Conservation (phyloP, 306 rosid species). For the Trichosanthes cucumerina region DNA sequence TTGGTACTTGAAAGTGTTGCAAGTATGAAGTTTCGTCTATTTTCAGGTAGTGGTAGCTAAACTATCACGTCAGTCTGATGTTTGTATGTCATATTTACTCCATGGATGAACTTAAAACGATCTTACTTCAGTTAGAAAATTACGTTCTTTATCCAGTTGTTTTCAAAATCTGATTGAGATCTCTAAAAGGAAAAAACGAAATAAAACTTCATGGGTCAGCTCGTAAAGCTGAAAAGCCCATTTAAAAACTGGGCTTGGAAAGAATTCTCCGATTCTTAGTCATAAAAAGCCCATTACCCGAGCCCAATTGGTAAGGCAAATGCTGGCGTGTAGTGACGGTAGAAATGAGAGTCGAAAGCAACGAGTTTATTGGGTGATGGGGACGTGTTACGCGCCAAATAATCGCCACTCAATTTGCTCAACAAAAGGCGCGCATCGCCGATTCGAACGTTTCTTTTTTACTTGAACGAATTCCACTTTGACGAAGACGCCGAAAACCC, state of each 20-base stretch:
- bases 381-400: conserved; percentile 16
- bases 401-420: conserved; percentile 11
- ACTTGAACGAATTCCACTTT: background rate
- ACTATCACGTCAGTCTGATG: background rate
- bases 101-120: background rate
- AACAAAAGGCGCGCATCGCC: conserved; percentile 16
- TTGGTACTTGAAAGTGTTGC: background rate
- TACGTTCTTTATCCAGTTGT: background rate
- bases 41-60: background rate
- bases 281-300: background rate
- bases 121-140: background rate
- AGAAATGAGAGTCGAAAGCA: background rate
- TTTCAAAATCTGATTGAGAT: background rate
- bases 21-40: background rate
- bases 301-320: too few species aligned
- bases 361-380: conserved; percentile 3
- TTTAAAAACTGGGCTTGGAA: background rate
- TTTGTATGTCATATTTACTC: background rate
- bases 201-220: too few species aligned
- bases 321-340: background rate
- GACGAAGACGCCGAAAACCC: background rate
- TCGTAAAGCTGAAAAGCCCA: background rate
- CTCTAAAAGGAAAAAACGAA: background rate
- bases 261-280: background rate
- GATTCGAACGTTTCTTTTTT: conserved; percentile 8